A percentile compares a stretch with the other conserved stretches of the same genome.
These are phyloP conservation scores for Dictyostelium purpureum DNA, from an alignment of 78 protist species.

Conservation along the genomic window DNA sequence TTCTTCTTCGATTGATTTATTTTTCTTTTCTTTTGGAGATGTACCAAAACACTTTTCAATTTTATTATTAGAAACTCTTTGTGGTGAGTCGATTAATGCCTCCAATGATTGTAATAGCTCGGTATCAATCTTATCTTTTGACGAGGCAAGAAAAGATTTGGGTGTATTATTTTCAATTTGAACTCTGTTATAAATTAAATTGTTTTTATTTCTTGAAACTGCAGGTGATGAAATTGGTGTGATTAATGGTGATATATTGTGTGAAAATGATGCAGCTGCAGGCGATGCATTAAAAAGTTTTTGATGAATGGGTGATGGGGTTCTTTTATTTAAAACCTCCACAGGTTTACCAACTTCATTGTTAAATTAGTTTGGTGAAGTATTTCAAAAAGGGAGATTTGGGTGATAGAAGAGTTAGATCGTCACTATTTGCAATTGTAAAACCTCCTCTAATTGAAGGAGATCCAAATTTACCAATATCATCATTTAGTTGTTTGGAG, in stretches of 20 bases:
- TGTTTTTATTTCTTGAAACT: background rate
- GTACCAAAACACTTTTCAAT: background rate
- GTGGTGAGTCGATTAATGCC: background rate
- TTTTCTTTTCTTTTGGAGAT: background rate
- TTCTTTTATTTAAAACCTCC: background rate
- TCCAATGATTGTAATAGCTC: background rate
- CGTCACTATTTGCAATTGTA: background rate
- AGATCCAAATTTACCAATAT: background rate
- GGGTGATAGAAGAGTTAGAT: background rate
- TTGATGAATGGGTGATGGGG: background rate
- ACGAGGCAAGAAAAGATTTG: background rate
- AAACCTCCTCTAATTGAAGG: background rate
- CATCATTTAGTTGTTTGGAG: too few relatives aligned
- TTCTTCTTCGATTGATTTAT: background rate
- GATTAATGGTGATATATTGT: background rate
- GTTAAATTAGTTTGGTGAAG: too few relatives aligned
- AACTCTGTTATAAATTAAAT: background rate
- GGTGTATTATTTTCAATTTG: background rate
- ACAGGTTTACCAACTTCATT: too few relatives aligned
- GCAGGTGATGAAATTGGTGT: conserved; percentile 1
- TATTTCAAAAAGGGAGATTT: too few relatives aligned
- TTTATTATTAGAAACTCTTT: background rate
- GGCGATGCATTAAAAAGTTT: background rate
- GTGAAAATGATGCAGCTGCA: background rate
- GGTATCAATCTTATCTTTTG: background rate